These are phyloP conservation scores for Trichomonas tenax DNA, from an alignment of 208 protist genomes.

Conservation along the genomic window DNA sequence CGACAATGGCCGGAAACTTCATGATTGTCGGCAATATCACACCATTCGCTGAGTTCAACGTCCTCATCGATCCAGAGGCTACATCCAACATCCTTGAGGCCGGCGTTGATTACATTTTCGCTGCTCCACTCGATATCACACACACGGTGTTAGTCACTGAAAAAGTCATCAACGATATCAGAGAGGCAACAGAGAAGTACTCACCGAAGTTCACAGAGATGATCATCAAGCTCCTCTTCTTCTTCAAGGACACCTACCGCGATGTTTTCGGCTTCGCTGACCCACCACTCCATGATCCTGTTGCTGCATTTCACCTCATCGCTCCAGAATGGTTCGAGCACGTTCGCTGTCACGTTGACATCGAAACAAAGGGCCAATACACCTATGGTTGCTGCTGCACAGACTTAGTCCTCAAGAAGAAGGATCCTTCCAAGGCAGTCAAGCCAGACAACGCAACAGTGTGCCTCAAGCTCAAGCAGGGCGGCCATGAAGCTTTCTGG, in stretches of 20 bases:
- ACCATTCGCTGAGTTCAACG: background rate
- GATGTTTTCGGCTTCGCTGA: background rate
- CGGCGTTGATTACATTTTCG: background rate
- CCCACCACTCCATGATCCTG: background rate
- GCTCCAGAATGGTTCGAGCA: background rate
- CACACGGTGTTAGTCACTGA: background rate
- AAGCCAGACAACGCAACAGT: background rate
- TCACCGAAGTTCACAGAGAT: background rate
- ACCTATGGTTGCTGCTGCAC: background rate
- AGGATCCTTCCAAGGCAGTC: background rate
- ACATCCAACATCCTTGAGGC: background rate
- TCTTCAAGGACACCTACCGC: background rate
- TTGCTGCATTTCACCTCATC: background rate
- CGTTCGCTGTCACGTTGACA: background rate
- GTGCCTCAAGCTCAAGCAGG: background rate
- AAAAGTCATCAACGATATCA: background rate
- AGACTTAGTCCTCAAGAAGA: background rate
- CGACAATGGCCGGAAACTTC: background rate
- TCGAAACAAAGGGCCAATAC: slow-evolving; percentile 10
- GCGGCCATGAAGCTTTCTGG: background rate
- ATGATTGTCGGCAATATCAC: background rate
- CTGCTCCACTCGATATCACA: slow-evolving; percentile 10
- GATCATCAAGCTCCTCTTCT: background rate
- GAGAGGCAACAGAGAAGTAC: background rate
- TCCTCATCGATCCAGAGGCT: slow-evolving; percentile 13